Percentiles rank a stretch among this genome's conserved stretches.
These are phyloP conservation scores for Cryphonectria carpinicola DNA, from an alignment of 2,329 filamentous ascomycete genomes.

Conservation along the genomic window DNA sequence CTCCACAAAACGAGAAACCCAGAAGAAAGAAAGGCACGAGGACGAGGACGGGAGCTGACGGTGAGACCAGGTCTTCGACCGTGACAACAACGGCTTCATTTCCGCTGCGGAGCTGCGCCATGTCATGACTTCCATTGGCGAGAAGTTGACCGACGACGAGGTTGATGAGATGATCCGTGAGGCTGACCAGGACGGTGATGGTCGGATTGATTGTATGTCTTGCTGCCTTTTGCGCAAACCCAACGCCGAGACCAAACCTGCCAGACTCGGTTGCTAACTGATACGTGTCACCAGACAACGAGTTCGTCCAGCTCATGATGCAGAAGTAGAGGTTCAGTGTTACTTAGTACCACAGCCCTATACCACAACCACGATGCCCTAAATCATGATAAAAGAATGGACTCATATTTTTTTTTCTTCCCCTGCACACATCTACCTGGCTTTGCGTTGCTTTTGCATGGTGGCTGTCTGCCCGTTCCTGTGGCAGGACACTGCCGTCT, in stretches of 20 bases:
- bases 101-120: conserved; percentile 86
- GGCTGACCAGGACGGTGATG: conserved; percentile 87
- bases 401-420: conserved; percentile 13
- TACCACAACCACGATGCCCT: conserved; percentile 26
- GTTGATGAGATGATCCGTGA: conserved; percentile 94
- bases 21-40: not conserved
- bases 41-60: conserved; percentile 30
- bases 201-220: conserved; percentile 80
- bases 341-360: conserved; percentile 16
- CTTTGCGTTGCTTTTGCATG: conserved; percentile 17
- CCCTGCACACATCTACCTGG: conserved; percentile 13
- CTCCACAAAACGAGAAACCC: not conserved
- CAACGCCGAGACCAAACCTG: too few relatives aligned
- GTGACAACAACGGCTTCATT: conserved; percentile 91
- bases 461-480: conserved; percentile 7
- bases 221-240: not conserved
- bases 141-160: conserved; percentile 89
- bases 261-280: conserved; percentile 33
- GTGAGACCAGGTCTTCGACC: conserved; percentile 69
- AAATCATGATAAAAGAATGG: conserved; percentile 27
- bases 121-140: conserved; percentile 90
- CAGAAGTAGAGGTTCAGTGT: conserved; percentile 68
- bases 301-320: conserved; percentile 95
- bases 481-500: conserved; percentile 6
- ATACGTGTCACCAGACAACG: conserved; percentile 66